phyloP scores from a whole-genome alignment of 345 rosid species.

The Populus simonii region DNA sequence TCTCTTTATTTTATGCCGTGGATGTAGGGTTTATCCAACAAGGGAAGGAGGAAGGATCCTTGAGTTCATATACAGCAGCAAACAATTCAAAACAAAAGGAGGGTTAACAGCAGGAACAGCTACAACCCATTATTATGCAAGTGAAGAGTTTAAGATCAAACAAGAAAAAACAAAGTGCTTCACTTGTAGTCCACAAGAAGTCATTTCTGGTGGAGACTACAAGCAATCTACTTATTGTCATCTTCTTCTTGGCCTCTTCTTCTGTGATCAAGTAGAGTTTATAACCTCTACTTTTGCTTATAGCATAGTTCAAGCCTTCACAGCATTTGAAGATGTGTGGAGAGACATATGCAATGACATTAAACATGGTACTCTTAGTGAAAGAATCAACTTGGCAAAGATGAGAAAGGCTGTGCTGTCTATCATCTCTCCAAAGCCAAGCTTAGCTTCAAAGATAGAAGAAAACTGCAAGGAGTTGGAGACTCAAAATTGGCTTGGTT shows the following conservation, averaged over 20 bases:
- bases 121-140: slow-evolving; percentile 80
- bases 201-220: slow-evolving; percentile 75
- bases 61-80: slow-evolving; percentile 88
- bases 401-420: slow-evolving; percentile 62
- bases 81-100: slow-evolving; percentile 67
- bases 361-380: slow-evolving; percentile 47
- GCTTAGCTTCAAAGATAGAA: slow-evolving; percentile 49
- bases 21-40: slow-evolving; percentile 58
- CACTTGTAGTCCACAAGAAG: slow-evolving; percentile 83
- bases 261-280: slow-evolving; percentile 56
- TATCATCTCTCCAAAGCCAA: slow-evolving; percentile 52
- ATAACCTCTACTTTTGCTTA: slow-evolving; percentile 81
- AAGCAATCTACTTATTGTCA: slow-evolving; percentile 83
- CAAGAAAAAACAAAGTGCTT: slow-evolving; percentile 67
- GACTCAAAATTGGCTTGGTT: slow-evolving; percentile 47
- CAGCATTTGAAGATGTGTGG: slow-evolving; percentile 71
- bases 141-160: slow-evolving; percentile 81
- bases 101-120: slow-evolving; percentile 81
- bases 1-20: not conserved
- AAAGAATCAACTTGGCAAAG: slow-evolving; percentile 47
- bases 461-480: slow-evolving; percentile 45
- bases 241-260: slow-evolving; percentile 79
- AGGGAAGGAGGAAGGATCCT: slow-evolving; percentile 79
- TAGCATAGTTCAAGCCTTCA: slow-evolving; percentile 77
- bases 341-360: slow-evolving; percentile 67